Percentiles rank a stretch among this genome's conserved stretches.
Evolutionary conservation across 768 basidiomycete species (phyloP).

Genomic region (Amanita exitialis): DNA sequence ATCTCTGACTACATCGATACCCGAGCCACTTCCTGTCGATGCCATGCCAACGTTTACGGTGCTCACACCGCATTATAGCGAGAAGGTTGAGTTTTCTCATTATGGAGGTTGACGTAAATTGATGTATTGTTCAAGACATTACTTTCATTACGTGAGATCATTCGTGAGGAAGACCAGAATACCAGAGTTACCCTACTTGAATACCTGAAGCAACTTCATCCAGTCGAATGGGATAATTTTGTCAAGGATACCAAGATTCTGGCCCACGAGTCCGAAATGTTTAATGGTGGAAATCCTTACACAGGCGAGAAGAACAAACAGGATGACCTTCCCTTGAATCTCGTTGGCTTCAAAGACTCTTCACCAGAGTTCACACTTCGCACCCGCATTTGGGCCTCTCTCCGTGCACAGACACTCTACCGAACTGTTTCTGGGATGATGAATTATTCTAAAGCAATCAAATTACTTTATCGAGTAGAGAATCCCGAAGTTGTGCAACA

Average conservation of each 20-base stretch:
- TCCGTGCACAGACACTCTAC: slow-evolving; percentile 97
- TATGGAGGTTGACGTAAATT: slow-evolving; percentile 3
- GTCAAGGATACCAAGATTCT: slow-evolving; percentile 99
- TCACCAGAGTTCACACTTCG: slow-evolving; percentile 97
- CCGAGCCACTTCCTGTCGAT: slow-evolving; percentile 89
- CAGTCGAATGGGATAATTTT: slow-evolving; percentile 98
- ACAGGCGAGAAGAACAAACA: slow-evolving; percentile 78
- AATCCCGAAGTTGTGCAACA: slow-evolving; percentile 98
- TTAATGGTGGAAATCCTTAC: slow-evolving; percentile 64
- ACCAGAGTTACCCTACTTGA: slow-evolving; percentile 95
- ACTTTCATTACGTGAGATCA: slow-evolving; percentile 94
- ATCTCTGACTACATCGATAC: slow-evolving; percentile 90
- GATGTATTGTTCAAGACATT: slow-evolving; percentile 50
- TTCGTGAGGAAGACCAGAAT: slow-evolving; percentile 96
- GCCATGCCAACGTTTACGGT: slow-evolving; percentile 99
- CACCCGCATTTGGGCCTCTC: slow-evolving; percentile 98
- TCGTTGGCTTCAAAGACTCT: slow-evolving; percentile 98
- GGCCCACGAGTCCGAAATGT: slow-evolving; percentile 88
- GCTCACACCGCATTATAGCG: slow-evolving; percentile 95
- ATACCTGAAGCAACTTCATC: slow-evolving; percentile 97
- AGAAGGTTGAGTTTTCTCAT: slow-evolving; percentile 53
- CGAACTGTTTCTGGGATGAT: slow-evolving; percentile 99
- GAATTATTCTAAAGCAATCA: slow-evolving; percentile 99
- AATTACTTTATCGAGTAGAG: slow-evolving; percentile 97
- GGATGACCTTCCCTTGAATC: slow-evolving; percentile 95